Evolutionary conservation across 2,329 filamentous ascomycete species (phyloP), one percentile per base, ranked within the genome.

Genomic region (Cladosporium sp.): DNA sequence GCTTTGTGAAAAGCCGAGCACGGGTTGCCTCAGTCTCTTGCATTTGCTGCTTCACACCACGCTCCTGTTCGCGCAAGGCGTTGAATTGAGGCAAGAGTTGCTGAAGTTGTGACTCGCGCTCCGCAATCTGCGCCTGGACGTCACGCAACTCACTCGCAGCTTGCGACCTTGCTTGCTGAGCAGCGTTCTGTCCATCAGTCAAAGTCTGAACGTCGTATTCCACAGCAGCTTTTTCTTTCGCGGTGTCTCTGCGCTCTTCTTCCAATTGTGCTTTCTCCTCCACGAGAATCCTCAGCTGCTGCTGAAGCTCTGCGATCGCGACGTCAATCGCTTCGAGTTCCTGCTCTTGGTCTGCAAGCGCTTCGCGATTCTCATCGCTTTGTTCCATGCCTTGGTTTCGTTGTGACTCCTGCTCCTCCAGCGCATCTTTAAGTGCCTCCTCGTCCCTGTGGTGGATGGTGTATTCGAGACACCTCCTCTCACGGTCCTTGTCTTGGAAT

Each of bases 401-500:
- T 43, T 84, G 82, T 52, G 86, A 85, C 58, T 97, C 92, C 36
- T 99, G 83, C 51, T 85, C 84, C 49, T 93, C 88, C 15, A 99
- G 79, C 3, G 86, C 83, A 39, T 83, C 81, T 53, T 86, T 78
- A 30, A 96, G 83, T 18, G 87, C 85, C 15, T 85, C 80, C 65
- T 97, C 90, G 63, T 96, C 89, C 55, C 89, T 85, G 59, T 93
- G 85, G 69, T 96, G 90, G 62, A 96, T 91, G 1, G 91, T 93
- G 66, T 97, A 97, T 68, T 97, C 89, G 40, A 99, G 77, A 66
- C 91, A 96, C 57, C 91, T 80, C 53, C 90, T 83, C 69, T 99
- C 91, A 52, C 88, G 84, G 62, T 99, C 93, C 67, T 95, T 96
- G 54, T 96, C 90, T 68, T 97, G 93, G 66, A 91, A 99, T 7